Evolutionary conservation across 2,329 filamentous ascomycete genomes (phyloP).

Genomic region (Blumeria graminis): DNA sequence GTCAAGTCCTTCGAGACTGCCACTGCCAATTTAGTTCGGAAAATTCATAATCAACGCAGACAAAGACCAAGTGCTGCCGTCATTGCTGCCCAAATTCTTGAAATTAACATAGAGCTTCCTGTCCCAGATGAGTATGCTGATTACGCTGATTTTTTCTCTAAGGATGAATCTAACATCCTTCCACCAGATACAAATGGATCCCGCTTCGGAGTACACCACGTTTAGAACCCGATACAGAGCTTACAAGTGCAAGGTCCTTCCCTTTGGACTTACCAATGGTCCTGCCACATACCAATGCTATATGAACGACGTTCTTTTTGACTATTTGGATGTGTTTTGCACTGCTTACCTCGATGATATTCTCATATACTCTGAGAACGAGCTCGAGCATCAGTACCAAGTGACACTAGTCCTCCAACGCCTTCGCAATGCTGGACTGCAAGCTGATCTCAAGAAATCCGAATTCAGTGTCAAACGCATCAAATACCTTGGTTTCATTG

Average conservation of each 20-base stretch:
- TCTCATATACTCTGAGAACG: slow-evolving; percentile 2
- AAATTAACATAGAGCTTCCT: too few species aligned
- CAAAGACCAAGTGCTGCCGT: too few species aligned
- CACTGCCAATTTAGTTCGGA: too few species aligned
- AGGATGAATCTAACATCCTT: too few species aligned
- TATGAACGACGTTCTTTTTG: slow-evolving; percentile 2
- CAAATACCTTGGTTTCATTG: slow-evolving; percentile 2
- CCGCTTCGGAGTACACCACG: not conserved
- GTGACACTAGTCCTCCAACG: slow-evolving; percentile 1
- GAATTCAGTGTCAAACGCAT: not conserved
- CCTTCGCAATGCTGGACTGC: not conserved
- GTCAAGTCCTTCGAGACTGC: too few species aligned
- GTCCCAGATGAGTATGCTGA: too few species aligned
- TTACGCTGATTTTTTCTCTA: too few species aligned
- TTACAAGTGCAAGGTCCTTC: slow-evolving; percentile 2
- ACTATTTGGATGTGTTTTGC: slow-evolving; percentile 1
- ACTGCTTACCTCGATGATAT: slow-evolving; percentile 3
- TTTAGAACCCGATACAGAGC: not conserved
- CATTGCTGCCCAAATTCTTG: too few species aligned
- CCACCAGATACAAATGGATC: not conserved
- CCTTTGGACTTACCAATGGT: slow-evolving; percentile 1
- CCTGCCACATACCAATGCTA: slow-evolving; percentile 1
- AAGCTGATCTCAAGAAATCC: not conserved
- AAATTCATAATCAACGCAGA: too few species aligned
- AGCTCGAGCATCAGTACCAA: not conserved